Percentiles rank a stretch among this genome's conserved stretches.
Evolutionary conservation across 1,284 basidiomycete genomes (phyloP).

Genomic region (Gymnopus androsaceus): DNA sequence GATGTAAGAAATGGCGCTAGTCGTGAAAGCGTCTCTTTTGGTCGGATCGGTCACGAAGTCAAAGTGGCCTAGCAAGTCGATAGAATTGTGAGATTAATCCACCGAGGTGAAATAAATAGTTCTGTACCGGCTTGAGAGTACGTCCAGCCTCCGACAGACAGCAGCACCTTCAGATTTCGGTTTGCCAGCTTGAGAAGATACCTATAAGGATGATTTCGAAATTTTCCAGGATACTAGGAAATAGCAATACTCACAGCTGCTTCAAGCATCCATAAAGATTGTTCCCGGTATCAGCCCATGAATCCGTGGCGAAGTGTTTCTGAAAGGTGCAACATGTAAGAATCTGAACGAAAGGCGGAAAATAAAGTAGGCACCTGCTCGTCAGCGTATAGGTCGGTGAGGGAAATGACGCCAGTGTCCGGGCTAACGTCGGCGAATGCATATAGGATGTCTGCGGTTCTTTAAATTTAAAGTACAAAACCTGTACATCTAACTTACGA

Average conservation of each 20-base stretch:
- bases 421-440: constrained; percentile 81
- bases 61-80: constrained; percentile 50
- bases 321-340: constrained; percentile 25
- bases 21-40: constrained; percentile 71
- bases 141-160: constrained; percentile 79
- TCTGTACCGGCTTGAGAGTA: constrained; percentile 63
- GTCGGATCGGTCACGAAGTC: constrained; percentile 55
- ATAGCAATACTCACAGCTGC: constrained; percentile 52
- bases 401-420: constrained; percentile 62
- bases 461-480: background rate
- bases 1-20: constrained; percentile 69
- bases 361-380: constrained; percentile 55
- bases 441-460: constrained; percentile 74
- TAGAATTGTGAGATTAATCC: background rate
- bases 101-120: too few relatives aligned
- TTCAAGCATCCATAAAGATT: constrained; percentile 89
- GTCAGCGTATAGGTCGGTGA: constrained; percentile 85
- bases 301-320: constrained; percentile 69
- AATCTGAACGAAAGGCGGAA: background rate
- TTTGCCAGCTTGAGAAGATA: constrained; percentile 71
- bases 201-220: constrained; percentile 1
- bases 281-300: constrained; percentile 64
- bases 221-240: background rate
- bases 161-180: constrained; percentile 75
- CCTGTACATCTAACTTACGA: constrained; percentile 35